Evolutionary conservation across 495 filamentous ascomycete genomes (phyloP).

Genomic region (Penicillium canariense): DNA sequence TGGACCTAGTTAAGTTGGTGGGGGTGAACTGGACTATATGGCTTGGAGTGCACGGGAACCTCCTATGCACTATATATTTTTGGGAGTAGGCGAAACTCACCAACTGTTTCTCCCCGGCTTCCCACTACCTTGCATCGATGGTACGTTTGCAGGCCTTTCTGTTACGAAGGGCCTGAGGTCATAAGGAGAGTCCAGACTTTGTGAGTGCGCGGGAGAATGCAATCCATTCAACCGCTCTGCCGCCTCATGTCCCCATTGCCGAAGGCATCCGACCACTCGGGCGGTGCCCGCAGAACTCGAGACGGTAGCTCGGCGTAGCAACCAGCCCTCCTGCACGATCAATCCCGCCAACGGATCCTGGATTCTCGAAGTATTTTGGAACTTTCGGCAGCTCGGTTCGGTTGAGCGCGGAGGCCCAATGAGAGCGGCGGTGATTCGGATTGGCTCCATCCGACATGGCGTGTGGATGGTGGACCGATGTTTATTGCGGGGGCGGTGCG

Average conservation of each 20-base stretch:
- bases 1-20: too few relatives aligned
- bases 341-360: background rate
- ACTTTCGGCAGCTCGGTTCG: background rate
- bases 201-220: background rate
- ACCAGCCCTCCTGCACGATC: background rate
- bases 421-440: slow-evolving; percentile 16
- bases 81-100: too few relatives aligned
- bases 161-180: too few relatives aligned
- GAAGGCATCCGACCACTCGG: background rate
- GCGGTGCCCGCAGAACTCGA: background rate
- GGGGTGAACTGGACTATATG: too few relatives aligned
- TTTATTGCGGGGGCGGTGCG: slow-evolving; percentile 7
- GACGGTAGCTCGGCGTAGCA: background rate
- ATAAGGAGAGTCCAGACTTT: too few relatives aligned
- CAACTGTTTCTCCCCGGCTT: too few relatives aligned
- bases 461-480: slow-evolving; percentile 9
- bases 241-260: background rate
- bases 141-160: too few relatives aligned
- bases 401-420: slow-evolving; percentile 7
- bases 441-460: slow-evolving; percentile 28
- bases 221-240: background rate
- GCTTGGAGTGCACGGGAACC: too few relatives aligned
- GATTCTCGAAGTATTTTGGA: background rate
- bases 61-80: too few relatives aligned
- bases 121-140: too few relatives aligned